Evolutionary conservation across 768 basidiomycete genomes (phyloP).

Genomic region (Tubosaeta brunneosetosa): DNA sequence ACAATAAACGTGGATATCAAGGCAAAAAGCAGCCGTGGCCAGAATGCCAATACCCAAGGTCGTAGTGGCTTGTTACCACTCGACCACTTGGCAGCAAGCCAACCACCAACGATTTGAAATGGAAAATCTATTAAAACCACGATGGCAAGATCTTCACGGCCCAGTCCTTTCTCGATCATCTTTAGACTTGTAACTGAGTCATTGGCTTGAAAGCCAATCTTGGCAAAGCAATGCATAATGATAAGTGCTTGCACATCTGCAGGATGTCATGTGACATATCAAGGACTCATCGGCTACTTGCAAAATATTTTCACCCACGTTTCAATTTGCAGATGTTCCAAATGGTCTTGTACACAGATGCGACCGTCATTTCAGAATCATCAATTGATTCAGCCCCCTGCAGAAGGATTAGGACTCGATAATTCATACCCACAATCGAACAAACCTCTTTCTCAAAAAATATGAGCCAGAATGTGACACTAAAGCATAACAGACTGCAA

Average conservation of each 20-base stretch:
- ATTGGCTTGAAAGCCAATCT: conserved; percentile 92
- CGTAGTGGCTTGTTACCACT: conserved; percentile 71
- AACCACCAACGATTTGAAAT: conserved; percentile 93
- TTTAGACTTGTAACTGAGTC: conserved; percentile 90
- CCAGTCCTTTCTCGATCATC: conserved; percentile 94
- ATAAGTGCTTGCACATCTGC: conserved; percentile 89
- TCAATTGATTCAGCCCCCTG: conserved; percentile 73
- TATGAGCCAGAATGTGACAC: conserved; percentile 83
- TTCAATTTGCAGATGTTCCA: conserved; percentile 89
- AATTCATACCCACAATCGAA: neutral
- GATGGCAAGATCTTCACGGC: conserved; percentile 92
- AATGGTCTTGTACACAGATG: conserved; percentile 87
- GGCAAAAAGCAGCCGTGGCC: conserved; percentile 77
- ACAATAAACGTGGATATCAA: conserved; percentile 72
- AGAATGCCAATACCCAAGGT: conserved; percentile 90
- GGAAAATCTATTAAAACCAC: conserved; percentile 97
- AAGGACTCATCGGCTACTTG: neutral
- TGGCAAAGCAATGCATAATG: conserved; percentile 82
- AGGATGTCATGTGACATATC: neutral
- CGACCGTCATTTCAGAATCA: conserved; percentile 85
- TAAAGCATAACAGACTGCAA: conserved; percentile 76
- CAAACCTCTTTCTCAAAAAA: conserved; percentile 86
- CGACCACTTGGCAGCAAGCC: conserved; percentile 91
- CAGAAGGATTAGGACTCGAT: neutral
- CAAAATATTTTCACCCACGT: conserved; percentile 47